phyloP scores from a whole-genome alignment of 306 rosid species.

The Begonia loranthoides region DNA sequence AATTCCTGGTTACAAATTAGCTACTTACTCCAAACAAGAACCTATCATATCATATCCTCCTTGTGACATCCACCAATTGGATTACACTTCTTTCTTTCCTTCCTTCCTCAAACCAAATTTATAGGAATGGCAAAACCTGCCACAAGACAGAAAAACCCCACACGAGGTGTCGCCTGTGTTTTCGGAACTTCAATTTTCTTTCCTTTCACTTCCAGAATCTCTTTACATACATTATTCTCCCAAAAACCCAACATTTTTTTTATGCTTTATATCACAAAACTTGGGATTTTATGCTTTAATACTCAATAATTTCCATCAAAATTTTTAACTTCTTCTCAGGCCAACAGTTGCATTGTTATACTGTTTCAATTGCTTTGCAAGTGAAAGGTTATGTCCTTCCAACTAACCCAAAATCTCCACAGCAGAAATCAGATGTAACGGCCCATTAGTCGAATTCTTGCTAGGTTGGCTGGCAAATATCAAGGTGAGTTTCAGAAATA shows the following conservation, averaged over 20 bases:
- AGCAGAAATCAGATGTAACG: not conserved
- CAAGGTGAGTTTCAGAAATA: constrained; percentile 18
- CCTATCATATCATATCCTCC: too few species aligned
- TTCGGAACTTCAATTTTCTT: constrained; percentile 22
- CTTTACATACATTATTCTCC: constrained; percentile 25
- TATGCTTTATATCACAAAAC: constrained; percentile 33
- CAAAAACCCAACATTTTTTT: constrained; percentile 21
- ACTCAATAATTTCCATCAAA: constrained; percentile 2
- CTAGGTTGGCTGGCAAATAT: constrained; percentile 1
- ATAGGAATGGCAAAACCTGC: constrained; percentile 24
- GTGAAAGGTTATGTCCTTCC: constrained; percentile 29
- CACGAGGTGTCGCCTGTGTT: not conserved
- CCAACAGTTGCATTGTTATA: constrained; percentile 16
- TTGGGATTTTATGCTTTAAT: constrained; percentile 17
- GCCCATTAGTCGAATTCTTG: not conserved
- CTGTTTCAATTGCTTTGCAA: constrained; percentile 16
- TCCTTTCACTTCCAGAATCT: constrained; percentile 18
- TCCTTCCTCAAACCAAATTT: constrained; percentile 28
- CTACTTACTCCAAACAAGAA: too few species aligned
- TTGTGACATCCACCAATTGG: too few species aligned
- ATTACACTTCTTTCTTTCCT: too few species aligned
- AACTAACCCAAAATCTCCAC: constrained; percentile 10
- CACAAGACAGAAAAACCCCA: too few species aligned
- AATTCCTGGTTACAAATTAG: too few species aligned
- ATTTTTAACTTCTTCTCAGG: constrained; percentile 12